Conservation (phyloP, 805 yeast species). For the Ogataea nitratoaversa region DNA sequence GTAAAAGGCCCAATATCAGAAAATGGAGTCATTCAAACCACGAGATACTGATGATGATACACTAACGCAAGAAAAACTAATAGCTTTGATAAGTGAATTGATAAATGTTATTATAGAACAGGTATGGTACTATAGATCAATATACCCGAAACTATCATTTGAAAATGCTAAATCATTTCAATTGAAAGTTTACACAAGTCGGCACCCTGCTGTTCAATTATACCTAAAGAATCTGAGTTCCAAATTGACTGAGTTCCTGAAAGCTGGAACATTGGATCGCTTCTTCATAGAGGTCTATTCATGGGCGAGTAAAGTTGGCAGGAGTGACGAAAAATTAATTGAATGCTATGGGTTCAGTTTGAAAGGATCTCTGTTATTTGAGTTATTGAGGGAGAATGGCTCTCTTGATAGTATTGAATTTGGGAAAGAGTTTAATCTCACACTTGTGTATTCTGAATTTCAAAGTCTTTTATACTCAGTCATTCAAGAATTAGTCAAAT, state of each 20-base stretch:
- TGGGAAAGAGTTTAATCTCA: constrained; percentile 7
- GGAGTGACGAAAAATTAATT: not conserved
- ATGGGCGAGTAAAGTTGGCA: not conserved
- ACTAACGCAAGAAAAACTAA: constrained; percentile 9
- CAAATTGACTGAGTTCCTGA: constrained; percentile 18
- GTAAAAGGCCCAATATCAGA: too few relatives aligned
- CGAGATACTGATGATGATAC: too few relatives aligned
- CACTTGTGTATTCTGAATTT: constrained; percentile 21
- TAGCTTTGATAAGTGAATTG: constrained; percentile 42
- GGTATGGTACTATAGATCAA: constrained; percentile 44
- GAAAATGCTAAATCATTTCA: constrained; percentile 39
- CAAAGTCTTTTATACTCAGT: constrained; percentile 24
- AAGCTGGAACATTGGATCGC: constrained; percentile 21
- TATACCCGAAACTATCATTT: constrained; percentile 54
- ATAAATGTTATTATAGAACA: constrained; percentile 49
- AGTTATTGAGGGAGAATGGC: constrained; percentile 8
- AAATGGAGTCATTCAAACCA: too few relatives aligned
- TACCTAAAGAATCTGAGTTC: constrained; percentile 33
- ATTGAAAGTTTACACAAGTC: constrained; percentile 36
- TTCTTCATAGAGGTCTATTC: constrained; percentile 21
- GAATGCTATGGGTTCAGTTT: constrained; percentile 29
- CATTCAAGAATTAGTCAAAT: constrained; percentile 16
- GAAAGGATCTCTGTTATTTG: constrained; percentile 25
- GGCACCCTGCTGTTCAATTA: constrained; percentile 42
- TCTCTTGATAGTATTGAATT: constrained; percentile 5